Base-by-base conservation (phyloP, 2,329 filamentous ascomycete species). In the Geosmithia putterillii region DNA sequence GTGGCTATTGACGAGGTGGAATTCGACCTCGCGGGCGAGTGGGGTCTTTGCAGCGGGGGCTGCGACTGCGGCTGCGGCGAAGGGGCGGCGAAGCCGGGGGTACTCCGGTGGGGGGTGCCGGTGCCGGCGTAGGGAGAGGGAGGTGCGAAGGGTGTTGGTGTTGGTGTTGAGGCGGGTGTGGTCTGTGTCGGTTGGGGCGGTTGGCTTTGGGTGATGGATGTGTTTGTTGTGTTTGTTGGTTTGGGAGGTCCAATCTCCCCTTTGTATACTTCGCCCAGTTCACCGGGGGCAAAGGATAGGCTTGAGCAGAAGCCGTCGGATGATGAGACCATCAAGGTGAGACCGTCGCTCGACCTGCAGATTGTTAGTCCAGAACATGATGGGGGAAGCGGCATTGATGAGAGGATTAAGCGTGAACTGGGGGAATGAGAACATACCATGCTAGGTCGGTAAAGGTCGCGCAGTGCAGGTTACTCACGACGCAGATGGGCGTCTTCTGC, bases 251-350 rank as follows among this genome's bases (percentile, higher is more conserved):
- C 67, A 35, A 80, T 59, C 42, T 86, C 79, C 25, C 81, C 82
- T 8, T 79, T 81, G 59, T 94, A 94, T 5, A 79, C 65, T 50
- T 90, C 81, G 12, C 92, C 92, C 1, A 98, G 69, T 60, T 98
- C 92, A 8, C 86, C 86, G 2, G 83, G 69, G 1, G 76, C 64
- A 57, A 98, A 98, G 0, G 88, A 84, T 6, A 98, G 69, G 0
- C 86, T 83, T 0, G 92, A 98, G 60, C 92, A 98, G 66, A 96
- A 98, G 0, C 92, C 92, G 60, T 98, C 92, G 0, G 92, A 95
- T 0, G 92, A 98, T n/a, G 88, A 92, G 66, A 98, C 94, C 41
- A 98, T 71, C 19, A 98, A 68, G 2, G 69, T 71, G 23, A 63
- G 53, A 28, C 72, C 72, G 45, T 75, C 70, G 42, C 59, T 70